Conservation (phyloP, 768 basidiomycete species). For the Crassisporium funariophilum region DNA sequence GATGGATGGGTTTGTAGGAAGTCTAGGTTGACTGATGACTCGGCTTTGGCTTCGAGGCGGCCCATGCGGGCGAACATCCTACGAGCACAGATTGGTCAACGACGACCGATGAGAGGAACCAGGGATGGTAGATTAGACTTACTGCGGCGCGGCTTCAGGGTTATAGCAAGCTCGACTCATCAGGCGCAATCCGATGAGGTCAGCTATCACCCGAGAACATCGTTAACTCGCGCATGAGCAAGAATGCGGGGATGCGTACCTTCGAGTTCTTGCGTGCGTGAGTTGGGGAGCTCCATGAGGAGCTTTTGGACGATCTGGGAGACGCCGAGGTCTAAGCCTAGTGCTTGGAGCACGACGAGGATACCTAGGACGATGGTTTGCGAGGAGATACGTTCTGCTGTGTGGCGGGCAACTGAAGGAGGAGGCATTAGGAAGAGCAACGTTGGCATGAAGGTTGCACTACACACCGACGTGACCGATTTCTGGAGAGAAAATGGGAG, state of each 20-base stretch:
- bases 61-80: slow-evolving; percentile 77
- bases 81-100: neutral
- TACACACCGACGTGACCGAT: slow-evolving; percentile 73
- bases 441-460: neutral
- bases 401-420: slow-evolving; percentile 38
- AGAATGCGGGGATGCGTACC: slow-evolving; percentile 37
- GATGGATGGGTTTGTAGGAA: slow-evolving; percentile 86
- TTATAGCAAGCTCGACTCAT: slow-evolving; percentile 88
- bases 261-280: slow-evolving; percentile 79
- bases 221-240: neutral
- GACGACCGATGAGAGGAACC: neutral
- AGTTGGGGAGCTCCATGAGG: slow-evolving; percentile 78
- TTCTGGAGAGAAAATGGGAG: slow-evolving; percentile 44
- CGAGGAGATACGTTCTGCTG: slow-evolving; percentile 59
- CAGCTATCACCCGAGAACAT: slow-evolving; percentile 51
- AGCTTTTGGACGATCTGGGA: slow-evolving; percentile 48
- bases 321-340: slow-evolving; percentile 62
- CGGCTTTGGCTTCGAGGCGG: slow-evolving; percentile 48
- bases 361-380: slow-evolving; percentile 42
- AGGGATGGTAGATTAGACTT: slow-evolving; percentile 28
- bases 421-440: neutral
- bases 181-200: slow-evolving; percentile 80
- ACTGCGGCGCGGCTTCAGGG: slow-evolving; percentile 77
- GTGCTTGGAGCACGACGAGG: slow-evolving; percentile 41
- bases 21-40: slow-evolving; percentile 34